Conservation (phyloP, 2,329 filamentous ascomycete species). For the Chaetoscypha palmicola region DNA sequence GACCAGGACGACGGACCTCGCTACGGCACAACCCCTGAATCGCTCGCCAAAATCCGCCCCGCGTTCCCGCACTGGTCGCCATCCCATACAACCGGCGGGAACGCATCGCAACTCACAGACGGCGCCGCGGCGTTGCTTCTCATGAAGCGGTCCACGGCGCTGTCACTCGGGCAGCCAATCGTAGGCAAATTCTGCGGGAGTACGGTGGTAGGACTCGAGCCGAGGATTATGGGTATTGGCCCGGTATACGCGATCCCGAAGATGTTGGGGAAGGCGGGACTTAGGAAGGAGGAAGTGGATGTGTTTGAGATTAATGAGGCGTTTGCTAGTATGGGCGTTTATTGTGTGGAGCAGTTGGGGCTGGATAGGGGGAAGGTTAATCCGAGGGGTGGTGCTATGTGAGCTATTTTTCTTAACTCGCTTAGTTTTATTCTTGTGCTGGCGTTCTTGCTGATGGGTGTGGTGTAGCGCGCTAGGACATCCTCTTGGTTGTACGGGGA, state of each 20-base stretch:
- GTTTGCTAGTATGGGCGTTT: conserved; percentile 89
- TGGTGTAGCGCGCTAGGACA: conserved; percentile 67
- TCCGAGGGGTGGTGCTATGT: conserved; percentile 76
- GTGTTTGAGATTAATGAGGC: conserved; percentile 99
- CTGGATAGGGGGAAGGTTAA: conserved; percentile 83
- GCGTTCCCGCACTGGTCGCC: conserved; percentile 88
- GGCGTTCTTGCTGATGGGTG: conserved; percentile 1
- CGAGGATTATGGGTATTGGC: conserved; percentile 89
- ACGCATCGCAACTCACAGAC: conserved; percentile 90
- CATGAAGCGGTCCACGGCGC: conserved; percentile 59
- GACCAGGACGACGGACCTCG: conserved; percentile 79
- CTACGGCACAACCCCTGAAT: conserved; percentile 75
- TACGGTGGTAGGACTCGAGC: conserved; percentile 78
- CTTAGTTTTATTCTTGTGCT: background rate
- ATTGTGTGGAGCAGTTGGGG: conserved; percentile 81
- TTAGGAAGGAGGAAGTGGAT: conserved; percentile 80
- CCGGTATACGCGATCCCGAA: conserved; percentile 92
- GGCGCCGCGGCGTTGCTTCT: conserved; percentile 91
- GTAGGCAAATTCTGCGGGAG: conserved; percentile 85
- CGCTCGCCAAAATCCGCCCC: conserved; percentile 78
- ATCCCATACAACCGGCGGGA: conserved; percentile 88
- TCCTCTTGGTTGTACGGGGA: conserved; percentile 87
- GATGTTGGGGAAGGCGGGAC: conserved; percentile 75
- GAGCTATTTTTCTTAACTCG: background rate
- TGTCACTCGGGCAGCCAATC: conserved; percentile 77